Conservation (phyloP, 345 rosid genomes). For the Eutrema japonicum region DNA sequence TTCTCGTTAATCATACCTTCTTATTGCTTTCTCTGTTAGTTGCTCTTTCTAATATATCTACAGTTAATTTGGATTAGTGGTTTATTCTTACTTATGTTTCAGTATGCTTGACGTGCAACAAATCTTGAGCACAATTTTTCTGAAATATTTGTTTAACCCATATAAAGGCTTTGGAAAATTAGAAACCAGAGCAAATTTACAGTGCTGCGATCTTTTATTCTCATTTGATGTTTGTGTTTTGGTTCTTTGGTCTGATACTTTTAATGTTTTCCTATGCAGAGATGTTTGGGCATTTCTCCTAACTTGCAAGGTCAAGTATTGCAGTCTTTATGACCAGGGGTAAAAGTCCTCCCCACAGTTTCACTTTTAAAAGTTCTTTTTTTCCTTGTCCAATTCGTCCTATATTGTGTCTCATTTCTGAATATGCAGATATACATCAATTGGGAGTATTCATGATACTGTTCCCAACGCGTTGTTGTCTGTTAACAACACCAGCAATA, state of each 20-base stretch:
- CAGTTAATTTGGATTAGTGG: neutral
- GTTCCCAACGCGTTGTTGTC: constrained; percentile 80
- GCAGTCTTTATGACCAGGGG: constrained; percentile 98
- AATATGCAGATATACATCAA: constrained; percentile 81
- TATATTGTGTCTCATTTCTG: constrained; percentile 18
- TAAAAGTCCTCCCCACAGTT: constrained; percentile 46
- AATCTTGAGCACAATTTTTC: neutral
- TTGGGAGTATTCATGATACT: constrained; percentile 93
- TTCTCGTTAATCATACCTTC: constrained; percentile 20
- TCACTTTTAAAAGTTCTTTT: constrained; percentile 8
- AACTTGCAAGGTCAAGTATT: constrained; percentile 92
- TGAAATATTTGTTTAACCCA: neutral
- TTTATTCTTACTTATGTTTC: neutral
- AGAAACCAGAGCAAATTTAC: constrained; percentile 2
- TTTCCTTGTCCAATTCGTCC: neutral
- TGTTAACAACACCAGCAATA: constrained; percentile 49
- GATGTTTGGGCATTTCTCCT: constrained; percentile 97
- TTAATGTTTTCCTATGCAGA: constrained; percentile 51
- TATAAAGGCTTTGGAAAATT: neutral
- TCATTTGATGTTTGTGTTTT: constrained; percentile 10
- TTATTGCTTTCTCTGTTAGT: constrained; percentile 14
- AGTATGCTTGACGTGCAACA: neutral
- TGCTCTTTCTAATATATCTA: neutral
- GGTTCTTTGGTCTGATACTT: constrained; percentile 4
- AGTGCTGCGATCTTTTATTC: neutral